Percentiles rank a stretch among this genome's conserved stretches.
phyloP scores from a whole-genome alignment of 2,329 filamentous ascomycete genomes.

The Penicillium sp. region DNA sequence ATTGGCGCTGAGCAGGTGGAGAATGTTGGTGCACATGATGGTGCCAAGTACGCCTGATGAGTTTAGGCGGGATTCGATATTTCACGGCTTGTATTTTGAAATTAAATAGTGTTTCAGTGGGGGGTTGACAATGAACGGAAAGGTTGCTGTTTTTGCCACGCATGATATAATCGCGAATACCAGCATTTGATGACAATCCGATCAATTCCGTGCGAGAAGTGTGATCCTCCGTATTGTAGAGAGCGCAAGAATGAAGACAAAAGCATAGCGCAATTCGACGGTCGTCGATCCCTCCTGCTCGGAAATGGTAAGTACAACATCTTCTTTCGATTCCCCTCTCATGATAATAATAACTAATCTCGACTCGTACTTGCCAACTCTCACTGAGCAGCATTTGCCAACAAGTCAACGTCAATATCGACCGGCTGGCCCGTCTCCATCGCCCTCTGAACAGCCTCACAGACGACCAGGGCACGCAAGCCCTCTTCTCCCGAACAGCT shows the following conservation, averaged over 20 bases:
- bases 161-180: no score
- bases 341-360: not conserved
- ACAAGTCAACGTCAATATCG: constrained; percentile 26
- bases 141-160: no score
- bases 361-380: not conserved
- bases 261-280: no score
- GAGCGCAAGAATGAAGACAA: not conserved
- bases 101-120: no score
- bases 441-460: constrained; percentile 50
- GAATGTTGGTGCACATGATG: constrained; percentile 3
- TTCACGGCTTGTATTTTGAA: no score
- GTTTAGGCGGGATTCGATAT: no score
- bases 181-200: no score
- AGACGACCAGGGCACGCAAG: constrained; percentile 52
- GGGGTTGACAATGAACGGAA: no score
- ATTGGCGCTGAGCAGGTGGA: constrained; percentile 19
- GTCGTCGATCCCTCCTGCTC: no score
- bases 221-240: not conserved
- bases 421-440: constrained; percentile 41
- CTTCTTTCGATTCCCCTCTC: not conserved
- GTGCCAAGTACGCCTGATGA: constrained; percentile 18
- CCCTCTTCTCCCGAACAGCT: constrained; percentile 52
- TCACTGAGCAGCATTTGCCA: no score
- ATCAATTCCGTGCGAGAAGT: not conserved
- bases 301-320: no score